These are phyloP conservation scores for Ogataea ganodermae DNA, from an alignment of 805 yeast species.

Conservation along the genomic window DNA sequence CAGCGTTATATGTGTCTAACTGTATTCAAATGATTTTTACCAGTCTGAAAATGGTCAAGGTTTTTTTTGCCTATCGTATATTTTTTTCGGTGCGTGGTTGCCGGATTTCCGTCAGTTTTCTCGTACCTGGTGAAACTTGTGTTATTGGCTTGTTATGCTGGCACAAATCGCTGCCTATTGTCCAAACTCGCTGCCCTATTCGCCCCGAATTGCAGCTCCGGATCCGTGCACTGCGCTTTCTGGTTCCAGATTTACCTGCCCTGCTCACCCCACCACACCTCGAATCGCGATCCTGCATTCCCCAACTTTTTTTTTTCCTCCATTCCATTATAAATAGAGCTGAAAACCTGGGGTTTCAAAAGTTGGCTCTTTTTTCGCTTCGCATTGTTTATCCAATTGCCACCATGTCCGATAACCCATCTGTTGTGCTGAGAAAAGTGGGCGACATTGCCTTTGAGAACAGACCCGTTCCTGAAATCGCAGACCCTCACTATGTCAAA, in stretches of 20 bases:
- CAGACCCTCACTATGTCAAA: constrained; percentile 67
- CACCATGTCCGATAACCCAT: constrained; percentile 36
- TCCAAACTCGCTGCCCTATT: too few species aligned
- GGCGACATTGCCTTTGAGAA: constrained; percentile 67
- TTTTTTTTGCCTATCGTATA: too few species aligned
- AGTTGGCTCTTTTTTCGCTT: background rate
- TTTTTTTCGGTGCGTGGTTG: too few species aligned
- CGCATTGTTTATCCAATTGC: constrained; percentile 3
- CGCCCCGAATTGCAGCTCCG: too few species aligned
- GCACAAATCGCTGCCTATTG: background rate
- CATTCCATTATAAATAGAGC: constrained; percentile 1
- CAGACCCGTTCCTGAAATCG: constrained; percentile 63
- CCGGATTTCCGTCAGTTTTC: background rate
- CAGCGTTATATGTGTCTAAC: background rate
- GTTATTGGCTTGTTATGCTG: too few species aligned
- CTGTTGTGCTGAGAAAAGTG: constrained; percentile 65
- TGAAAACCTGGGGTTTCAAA: constrained; percentile 8
- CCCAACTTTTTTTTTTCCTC: constrained; percentile 1
- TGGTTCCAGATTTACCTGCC: too few species aligned
- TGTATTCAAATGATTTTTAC: background rate
- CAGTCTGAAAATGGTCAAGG: too few species aligned
- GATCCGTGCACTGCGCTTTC: too few species aligned
- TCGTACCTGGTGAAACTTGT: too few species aligned
- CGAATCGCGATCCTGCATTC: background rate
- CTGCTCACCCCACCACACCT: background rate